Evolutionary conservation across 108 stramenopile species (phyloP).

Genomic region (Hondaea fermentalgiana): DNA sequence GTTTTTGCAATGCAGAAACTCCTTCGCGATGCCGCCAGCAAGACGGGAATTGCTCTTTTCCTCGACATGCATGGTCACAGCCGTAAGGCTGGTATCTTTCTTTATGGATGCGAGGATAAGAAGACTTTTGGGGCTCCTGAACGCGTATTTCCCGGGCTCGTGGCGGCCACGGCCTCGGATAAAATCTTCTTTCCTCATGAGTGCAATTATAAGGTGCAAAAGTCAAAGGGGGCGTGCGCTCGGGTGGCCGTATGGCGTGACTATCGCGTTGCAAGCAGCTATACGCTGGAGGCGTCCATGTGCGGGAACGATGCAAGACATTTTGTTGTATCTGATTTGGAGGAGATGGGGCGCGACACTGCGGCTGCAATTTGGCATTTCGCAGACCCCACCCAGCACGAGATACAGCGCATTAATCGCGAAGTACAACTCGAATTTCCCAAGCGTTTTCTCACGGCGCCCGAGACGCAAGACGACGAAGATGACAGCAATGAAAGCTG

Average conservation of each 20-base stretch:
- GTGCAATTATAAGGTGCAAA: slow-evolving; percentile 17
- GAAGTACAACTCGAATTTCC: neutral
- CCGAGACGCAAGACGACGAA: neutral
- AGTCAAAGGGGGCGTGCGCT: neutral
- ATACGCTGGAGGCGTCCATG: slow-evolving; percentile 23
- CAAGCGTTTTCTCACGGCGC: neutral
- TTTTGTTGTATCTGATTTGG: neutral
- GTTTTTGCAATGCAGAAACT: slow-evolving; percentile 33
- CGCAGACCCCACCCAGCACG: neutral
- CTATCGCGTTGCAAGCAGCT: neutral
- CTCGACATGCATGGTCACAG: slow-evolving; percentile 57
- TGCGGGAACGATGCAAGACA: neutral
- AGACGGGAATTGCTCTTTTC: slow-evolving; percentile 29
- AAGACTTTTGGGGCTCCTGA: neutral
- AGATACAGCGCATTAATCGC: neutral
- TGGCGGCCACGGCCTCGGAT: neutral
- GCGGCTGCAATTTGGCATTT: neutral
- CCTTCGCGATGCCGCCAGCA: neutral
- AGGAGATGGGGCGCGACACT: slow-evolving; percentile 3
- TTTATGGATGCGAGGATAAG: slow-evolving; percentile 14
- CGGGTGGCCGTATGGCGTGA: slow-evolving; percentile 1
- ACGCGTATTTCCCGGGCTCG: neutral
- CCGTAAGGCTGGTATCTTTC: slow-evolving; percentile 48
- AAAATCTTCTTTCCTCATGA: neutral
- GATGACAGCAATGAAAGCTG: neutral